Evolutionary conservation across 2,329 filamentous ascomycete genomes (phyloP).

Genomic region (Neofusicoccum laricinum): DNA sequence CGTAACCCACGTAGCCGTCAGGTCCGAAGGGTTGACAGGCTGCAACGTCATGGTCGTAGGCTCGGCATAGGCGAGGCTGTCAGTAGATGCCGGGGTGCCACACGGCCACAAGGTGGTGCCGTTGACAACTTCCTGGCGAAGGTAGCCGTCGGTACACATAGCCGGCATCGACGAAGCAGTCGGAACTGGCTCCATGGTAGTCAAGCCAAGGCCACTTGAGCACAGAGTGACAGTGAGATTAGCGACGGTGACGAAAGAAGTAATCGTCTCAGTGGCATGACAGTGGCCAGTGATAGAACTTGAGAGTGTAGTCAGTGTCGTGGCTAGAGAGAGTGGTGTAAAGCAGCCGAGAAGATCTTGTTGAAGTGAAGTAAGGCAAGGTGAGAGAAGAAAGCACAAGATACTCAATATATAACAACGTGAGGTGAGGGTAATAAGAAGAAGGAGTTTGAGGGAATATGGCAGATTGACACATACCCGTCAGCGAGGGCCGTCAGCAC

Average conservation of each 20-base stretch:
- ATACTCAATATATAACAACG: not conserved
- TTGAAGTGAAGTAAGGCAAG: too few relatives aligned
- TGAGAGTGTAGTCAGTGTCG: not conserved
- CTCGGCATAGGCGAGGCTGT: not conserved
- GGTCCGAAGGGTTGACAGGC: too few relatives aligned
- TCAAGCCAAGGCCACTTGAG: too few relatives aligned
- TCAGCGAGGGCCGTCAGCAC: not conserved
- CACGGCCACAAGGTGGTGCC: not conserved
- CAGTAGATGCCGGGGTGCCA: not conserved
- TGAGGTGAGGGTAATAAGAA: not conserved
- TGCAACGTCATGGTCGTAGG: not conserved
- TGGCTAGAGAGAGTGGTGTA: too few relatives aligned
- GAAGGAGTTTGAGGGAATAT: not conserved
- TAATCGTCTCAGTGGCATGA: not conserved
- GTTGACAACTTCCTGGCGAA: not conserved
- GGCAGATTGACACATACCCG: not conserved
- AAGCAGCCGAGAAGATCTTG: not conserved
- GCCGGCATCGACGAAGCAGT: not conserved
- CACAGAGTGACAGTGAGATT: not conserved
- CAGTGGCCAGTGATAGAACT: too few relatives aligned
- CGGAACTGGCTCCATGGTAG: not conserved
- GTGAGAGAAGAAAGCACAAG: not conserved
- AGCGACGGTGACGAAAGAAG: not conserved
- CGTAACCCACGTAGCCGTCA: too few relatives aligned
- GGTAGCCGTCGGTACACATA: not conserved